These are phyloP conservation scores for Setomelanomma holmii DNA, from an alignment of 2,329 filamentous ascomycete species.

Conservation along the genomic window DNA sequence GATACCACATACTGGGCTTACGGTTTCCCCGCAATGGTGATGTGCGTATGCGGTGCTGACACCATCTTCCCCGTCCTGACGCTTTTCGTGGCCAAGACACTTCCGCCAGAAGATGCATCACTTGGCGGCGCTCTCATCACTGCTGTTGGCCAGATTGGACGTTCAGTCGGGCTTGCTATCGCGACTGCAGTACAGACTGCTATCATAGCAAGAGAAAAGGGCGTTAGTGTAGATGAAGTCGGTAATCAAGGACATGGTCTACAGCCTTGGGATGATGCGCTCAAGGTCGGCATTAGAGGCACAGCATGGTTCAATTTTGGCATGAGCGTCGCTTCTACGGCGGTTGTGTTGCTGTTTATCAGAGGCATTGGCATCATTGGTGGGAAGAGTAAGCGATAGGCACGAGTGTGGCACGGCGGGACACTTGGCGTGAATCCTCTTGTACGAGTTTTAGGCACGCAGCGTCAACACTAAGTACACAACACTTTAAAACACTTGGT, in stretches of 20 bases:
- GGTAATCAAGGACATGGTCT: slow-evolving; percentile 27
- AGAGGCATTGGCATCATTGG: slow-evolving; percentile 28
- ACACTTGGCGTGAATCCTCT: neutral
- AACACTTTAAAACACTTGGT: neutral
- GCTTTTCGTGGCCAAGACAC: slow-evolving; percentile 68
- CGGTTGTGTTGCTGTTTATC: slow-evolving; percentile 41
- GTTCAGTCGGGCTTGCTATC: slow-evolving; percentile 70
- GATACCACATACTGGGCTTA: slow-evolving; percentile 71
- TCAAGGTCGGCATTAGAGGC: slow-evolving; percentile 48
- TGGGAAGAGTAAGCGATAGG: slow-evolving; percentile 8
- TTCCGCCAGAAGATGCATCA: slow-evolving; percentile 70
- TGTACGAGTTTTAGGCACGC: neutral
- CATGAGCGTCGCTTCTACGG: slow-evolving; percentile 42
- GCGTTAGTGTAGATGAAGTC: slow-evolving; percentile 34
- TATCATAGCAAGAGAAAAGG: slow-evolving; percentile 48
- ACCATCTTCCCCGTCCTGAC: slow-evolving; percentile 71
- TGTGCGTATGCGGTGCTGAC: slow-evolving; percentile 71
- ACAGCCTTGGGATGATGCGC: slow-evolving; percentile 32
- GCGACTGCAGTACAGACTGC: slow-evolving; percentile 70
- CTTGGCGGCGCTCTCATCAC: slow-evolving; percentile 74
- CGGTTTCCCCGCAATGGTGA: slow-evolving; percentile 69
- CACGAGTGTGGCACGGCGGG: too few relatives aligned
- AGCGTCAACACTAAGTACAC: neutral
- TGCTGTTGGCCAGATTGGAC: slow-evolving; percentile 69
- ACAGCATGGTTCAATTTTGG: slow-evolving; percentile 52